Conservation (phyloP, 805 yeast genomes). For the Hanseniaspora hatyaiensis region DNA sequence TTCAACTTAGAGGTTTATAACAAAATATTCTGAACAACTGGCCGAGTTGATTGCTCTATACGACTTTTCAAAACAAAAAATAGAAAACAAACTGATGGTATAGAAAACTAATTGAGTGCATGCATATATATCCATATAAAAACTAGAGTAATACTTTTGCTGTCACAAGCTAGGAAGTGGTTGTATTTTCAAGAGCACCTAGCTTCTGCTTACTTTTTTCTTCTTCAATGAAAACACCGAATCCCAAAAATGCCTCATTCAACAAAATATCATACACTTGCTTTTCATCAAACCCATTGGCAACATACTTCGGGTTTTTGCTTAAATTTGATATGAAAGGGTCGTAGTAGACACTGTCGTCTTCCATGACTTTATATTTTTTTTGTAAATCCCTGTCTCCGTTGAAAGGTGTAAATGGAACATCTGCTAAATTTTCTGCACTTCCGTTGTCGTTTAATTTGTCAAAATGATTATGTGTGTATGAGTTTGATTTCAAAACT, state of each 20-base stretch:
- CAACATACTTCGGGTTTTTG: conserved; percentile 55
- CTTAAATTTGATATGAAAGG: conserved; percentile 47
- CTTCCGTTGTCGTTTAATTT: conserved; percentile 21
- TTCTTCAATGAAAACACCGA: conserved; percentile 64
- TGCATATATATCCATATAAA: background rate
- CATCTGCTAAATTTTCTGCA: conserved; percentile 26
- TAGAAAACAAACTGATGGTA: too few relatives aligned
- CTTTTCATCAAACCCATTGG: conserved; percentile 73
- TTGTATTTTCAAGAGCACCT: conserved; percentile 5
- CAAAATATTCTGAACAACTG: too few relatives aligned
- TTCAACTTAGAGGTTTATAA: conserved; percentile 37
- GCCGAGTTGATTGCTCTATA: too few relatives aligned
- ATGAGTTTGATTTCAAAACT: conserved; percentile 30
- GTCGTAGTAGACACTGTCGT: conserved; percentile 40
- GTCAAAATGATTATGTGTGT: conserved; percentile 25
- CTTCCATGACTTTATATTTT: conserved; percentile 38
- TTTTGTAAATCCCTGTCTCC: conserved; percentile 63
- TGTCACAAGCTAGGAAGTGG: too few relatives aligned
- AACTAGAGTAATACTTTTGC: background rate
- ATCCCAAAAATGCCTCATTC: conserved; percentile 80
- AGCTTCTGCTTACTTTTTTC: conserved; percentile 33
- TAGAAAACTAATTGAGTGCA: too few relatives aligned
- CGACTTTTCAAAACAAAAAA: too few relatives aligned
- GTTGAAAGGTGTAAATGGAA: conserved; percentile 87
- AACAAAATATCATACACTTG: conserved; percentile 63